These are phyloP conservation scores for Paramecium caudatum DNA, from an alignment of 73 alveolate genomes.

Conservation along the genomic window DNA sequence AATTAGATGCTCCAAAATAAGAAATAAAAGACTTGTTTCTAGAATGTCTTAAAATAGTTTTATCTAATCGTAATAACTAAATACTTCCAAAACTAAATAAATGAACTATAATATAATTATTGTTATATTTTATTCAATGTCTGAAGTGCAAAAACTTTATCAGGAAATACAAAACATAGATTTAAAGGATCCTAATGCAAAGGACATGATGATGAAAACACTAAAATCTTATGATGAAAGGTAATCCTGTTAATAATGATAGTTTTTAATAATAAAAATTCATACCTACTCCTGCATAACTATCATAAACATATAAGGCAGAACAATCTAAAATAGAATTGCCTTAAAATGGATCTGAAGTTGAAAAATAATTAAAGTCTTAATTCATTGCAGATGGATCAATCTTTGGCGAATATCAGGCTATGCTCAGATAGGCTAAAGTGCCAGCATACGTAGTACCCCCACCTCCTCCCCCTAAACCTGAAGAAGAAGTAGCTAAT, in stretches of 20 bases:
- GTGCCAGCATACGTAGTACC: conserved; percentile 36
- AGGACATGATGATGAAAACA: neutral
- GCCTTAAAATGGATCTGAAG: conserved; percentile 49
- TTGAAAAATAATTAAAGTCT: conserved; percentile 30
- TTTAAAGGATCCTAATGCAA: conserved; percentile 16
- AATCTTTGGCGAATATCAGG: conserved; percentile 21
- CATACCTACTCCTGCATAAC: conserved; percentile 38
- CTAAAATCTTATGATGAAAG: conserved; percentile 21
- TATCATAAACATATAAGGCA: conserved; percentile 30
- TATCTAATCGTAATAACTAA: no score
- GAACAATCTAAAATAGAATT: neutral
- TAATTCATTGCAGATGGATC: conserved; percentile 64
- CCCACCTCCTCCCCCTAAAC: conserved; percentile 70
- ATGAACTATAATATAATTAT: no score
- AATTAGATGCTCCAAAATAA: conserved; percentile 43
- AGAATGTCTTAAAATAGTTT: neutral
- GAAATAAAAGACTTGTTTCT: conserved; percentile 19
- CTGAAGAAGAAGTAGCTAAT: neutral
- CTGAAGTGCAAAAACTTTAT: conserved; percentile 3
- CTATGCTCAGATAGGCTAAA: conserved; percentile 33
- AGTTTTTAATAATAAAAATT: neutral
- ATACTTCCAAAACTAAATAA: no score
- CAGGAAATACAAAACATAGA: conserved; percentile 13
- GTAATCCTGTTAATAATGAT: neutral
- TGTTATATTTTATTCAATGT: no score